Conservation (phyloP, 2,329 filamentous ascomycete genomes). For the Didymella arachidicola region DNA sequence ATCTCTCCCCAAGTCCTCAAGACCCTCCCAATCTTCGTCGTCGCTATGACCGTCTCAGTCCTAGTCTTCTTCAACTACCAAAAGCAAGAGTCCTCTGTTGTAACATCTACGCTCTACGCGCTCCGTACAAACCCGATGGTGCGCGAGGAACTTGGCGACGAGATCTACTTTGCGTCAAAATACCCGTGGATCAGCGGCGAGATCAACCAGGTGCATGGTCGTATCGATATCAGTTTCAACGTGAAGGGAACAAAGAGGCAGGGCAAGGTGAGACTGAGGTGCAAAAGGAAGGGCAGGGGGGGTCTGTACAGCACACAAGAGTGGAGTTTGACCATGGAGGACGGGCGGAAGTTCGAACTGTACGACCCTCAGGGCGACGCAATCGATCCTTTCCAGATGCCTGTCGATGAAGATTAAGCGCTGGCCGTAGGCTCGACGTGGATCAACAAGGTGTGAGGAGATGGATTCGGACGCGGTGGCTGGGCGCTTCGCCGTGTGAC, state of each 20-base stretch:
- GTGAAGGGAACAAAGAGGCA: constrained; percentile 79
- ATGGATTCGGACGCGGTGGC: background rate
- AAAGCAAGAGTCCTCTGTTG: constrained; percentile 81
- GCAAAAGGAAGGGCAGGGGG: constrained; percentile 71
- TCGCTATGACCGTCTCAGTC: constrained; percentile 73
- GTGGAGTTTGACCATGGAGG: constrained; percentile 81
- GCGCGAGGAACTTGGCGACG: constrained; percentile 80
- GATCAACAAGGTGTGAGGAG: background rate
- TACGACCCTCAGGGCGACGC: constrained; percentile 66
- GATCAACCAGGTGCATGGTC: constrained; percentile 92
- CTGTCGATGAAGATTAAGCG: constrained; percentile 30
- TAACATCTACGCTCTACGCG: constrained; percentile 90
- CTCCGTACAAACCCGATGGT: constrained; percentile 81
- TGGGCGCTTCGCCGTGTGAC: constrained; percentile 19
- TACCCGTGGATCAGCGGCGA: constrained; percentile 63
- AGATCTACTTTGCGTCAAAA: constrained; percentile 60
- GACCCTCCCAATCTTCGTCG: constrained; percentile 81
- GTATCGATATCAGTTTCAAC: constrained; percentile 85
- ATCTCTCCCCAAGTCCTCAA: constrained; percentile 52
- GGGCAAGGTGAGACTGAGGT: constrained; percentile 82
- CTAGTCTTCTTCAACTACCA: constrained; percentile 99
- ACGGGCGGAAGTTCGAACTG: constrained; percentile 75
- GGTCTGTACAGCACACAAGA: constrained; percentile 85
- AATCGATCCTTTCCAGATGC: constrained; percentile 68
- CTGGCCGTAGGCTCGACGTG: background rate